These are phyloP conservation scores for Rhodotorula sp. DNA, from an alignment of 1,284 basidiomycete species.

Conservation along the genomic window DNA sequence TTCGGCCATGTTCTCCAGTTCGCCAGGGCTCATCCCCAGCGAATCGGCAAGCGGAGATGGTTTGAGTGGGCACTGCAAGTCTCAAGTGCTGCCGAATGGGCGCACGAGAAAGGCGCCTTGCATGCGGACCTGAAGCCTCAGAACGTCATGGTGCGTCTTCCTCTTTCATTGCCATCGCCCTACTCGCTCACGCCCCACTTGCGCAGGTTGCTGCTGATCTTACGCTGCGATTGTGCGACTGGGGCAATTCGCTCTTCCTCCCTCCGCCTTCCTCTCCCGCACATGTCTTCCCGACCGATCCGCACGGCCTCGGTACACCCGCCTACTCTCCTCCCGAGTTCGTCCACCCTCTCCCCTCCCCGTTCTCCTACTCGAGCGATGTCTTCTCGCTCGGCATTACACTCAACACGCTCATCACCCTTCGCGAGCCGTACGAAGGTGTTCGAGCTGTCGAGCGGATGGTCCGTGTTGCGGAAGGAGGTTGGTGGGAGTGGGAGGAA, in stretches of 20 bases:
- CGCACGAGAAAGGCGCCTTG: slow-evolving; percentile 52
- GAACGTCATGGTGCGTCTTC: slow-evolving; percentile 41
- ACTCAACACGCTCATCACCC: slow-evolving; percentile 53
- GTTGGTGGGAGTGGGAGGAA: slow-evolving; percentile 54
- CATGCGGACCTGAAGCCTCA: slow-evolving; percentile 55
- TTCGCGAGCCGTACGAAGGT: slow-evolving; percentile 52
- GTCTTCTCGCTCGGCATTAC: slow-evolving; percentile 56
- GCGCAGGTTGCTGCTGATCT: slow-evolving; percentile 37
- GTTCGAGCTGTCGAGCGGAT: slow-evolving; percentile 52
- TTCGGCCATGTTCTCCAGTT: slow-evolving; percentile 51
- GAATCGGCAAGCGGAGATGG: slow-evolving; percentile 49
- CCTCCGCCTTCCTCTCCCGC: slow-evolving; percentile 32
- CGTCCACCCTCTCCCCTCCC: slow-evolving; percentile 46
- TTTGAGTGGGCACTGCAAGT: slow-evolving; percentile 51
- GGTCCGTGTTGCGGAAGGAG: slow-evolving; percentile 52
- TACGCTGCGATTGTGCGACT: slow-evolving; percentile 51
- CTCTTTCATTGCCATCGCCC: background rate
- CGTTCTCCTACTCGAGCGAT: slow-evolving; percentile 54
- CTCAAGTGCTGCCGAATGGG: slow-evolving; percentile 51
- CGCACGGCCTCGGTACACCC: slow-evolving; percentile 55
- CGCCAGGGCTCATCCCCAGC: slow-evolving; percentile 48
- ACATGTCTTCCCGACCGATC: slow-evolving; percentile 45
- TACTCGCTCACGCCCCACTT: background rate
- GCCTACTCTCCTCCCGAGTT: slow-evolving; percentile 57
- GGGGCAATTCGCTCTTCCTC: slow-evolving; percentile 54